Base-by-base conservation (phyloP, 768 basidiomycete species). In the Suillus subalutaceus region DNA sequence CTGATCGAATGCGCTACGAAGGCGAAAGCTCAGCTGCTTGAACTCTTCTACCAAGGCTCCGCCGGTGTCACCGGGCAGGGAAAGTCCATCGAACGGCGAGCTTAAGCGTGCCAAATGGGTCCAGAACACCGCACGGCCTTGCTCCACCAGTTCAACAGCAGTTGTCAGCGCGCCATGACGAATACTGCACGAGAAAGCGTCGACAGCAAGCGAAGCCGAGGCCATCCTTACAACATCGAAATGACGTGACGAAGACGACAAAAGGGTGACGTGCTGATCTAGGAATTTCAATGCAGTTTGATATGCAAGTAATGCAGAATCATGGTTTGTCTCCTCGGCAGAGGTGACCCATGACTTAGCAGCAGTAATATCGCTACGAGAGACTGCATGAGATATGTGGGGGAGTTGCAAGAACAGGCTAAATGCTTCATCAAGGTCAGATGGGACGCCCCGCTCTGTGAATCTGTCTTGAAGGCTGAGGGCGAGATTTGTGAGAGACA, bases 21-120 rank as follows among this genome's bases (percentile, higher is more conserved):
- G n/a, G 26, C 32, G 23, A 62, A 50, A 62, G 62, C 68, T 70
- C n/a, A 73, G 41, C 2, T 63, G 67, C 55, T 77, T 73, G 61
- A 78, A 75, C 10, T 69, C 69, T 20, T 67, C 68, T 0, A 75
- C 77, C 50, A 78, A 62, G 8, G 44, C 48, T 50, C 23, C 23
- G 6, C 48, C 48, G 13, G 48, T 15, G 23, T 23, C 2, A 26
- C 6, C 0, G 2, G 13, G 3, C 2, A 26, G 0, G 6, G 48
- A 50, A 50, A 50, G 48, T 26, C 15, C 48, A 13, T 50, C n/a
- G 2, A 50, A n/a, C 0, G 48, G 12, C 7, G 48, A 3, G 13
- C 48, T 23, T 5, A 50, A 50, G 23, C 48, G 48, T 50, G 48
- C 48, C 23, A 13, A 26, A 5, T 23, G 48, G 48, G 23, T 50